phyloP scores from a whole-genome alignment of 352 stramenopile genomes.

The Phytophthora ohioensis region DNA sequence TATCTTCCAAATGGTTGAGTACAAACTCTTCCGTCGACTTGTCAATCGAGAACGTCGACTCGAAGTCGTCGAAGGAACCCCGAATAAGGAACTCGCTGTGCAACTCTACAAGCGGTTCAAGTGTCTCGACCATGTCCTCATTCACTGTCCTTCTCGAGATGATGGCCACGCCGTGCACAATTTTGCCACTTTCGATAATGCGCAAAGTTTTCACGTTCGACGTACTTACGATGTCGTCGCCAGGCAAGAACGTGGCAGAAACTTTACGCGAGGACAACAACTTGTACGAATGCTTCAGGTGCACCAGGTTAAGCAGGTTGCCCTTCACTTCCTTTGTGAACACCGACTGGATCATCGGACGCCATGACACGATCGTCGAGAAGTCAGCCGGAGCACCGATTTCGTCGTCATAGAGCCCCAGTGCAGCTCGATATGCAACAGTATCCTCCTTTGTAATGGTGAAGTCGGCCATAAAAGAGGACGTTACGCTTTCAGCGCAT shows the following conservation, averaged over 20 bases:
- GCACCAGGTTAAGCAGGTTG: constrained; percentile 84
- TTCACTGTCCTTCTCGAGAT: constrained; percentile 73
- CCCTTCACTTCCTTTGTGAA: constrained; percentile 85
- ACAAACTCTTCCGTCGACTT: constrained; percentile 56
- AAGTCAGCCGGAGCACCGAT: constrained; percentile 71
- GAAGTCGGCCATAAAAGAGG: constrained; percentile 71
- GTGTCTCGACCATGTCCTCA: constrained; percentile 54
- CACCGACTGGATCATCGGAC: constrained; percentile 82
- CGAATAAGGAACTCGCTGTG: constrained; percentile 89
- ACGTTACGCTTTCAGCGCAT: constrained; percentile 64
- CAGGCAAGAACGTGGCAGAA: constrained; percentile 53
- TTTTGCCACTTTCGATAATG: constrained; percentile 82
- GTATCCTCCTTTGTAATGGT: constrained; percentile 65
- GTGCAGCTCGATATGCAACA: constrained; percentile 61
- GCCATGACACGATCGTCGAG: constrained; percentile 82
- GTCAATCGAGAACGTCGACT: constrained; percentile 74
- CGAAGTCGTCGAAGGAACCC: constrained; percentile 79
- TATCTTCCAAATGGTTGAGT: no score
- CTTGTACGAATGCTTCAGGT: constrained; percentile 87
- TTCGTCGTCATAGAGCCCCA: constrained; percentile 51
- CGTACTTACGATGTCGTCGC: constrained; percentile 75
- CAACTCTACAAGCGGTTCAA: constrained; percentile 78
- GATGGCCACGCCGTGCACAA: constrained; percentile 73
- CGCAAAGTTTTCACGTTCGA: constrained; percentile 36
- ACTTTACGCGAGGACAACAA: constrained; percentile 48